These are phyloP conservation scores for Acanthamoeba healyi DNA, from an alignment of 208 protist species.

Conservation along the genomic window DNA sequence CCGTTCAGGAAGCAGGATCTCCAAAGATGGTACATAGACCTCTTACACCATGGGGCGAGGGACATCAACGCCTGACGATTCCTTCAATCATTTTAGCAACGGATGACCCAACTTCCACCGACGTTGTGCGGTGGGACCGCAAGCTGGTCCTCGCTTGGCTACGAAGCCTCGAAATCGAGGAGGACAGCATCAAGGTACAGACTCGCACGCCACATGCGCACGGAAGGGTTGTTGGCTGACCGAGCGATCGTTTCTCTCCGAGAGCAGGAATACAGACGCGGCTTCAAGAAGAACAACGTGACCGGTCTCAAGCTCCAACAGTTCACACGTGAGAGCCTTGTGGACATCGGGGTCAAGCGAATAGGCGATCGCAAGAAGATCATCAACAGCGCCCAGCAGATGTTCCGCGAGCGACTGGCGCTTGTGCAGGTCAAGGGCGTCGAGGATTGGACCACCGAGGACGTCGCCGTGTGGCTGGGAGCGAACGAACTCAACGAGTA, in stretches of 20 bases:
- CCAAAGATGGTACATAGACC: background rate
- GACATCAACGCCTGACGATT: too few relatives aligned
- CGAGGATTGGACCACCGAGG: background rate
- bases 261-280: background rate
- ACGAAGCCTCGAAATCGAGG: background rate
- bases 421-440: background rate
- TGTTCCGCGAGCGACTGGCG: background rate
- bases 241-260: background rate
- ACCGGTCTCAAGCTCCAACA: conserved; percentile 14
- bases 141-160: background rate
- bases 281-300: conserved; percentile 14
- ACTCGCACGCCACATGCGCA: too few relatives aligned
- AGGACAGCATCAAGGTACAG: background rate
- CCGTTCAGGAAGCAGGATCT: background rate
- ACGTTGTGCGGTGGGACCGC: background rate
- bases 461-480: conserved; percentile 12
- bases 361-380: conserved; percentile 40
- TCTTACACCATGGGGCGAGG: too few relatives aligned
- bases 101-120: background rate
- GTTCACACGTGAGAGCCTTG: background rate
- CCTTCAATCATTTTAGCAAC: too few relatives aligned
- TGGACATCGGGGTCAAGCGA: background rate
- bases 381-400: background rate
- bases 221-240: too few relatives aligned
- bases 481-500: conserved; percentile 2